Conservation (phyloP, 2,329 filamentous ascomycete genomes). For the Hypomyces perniciosus region DNA sequence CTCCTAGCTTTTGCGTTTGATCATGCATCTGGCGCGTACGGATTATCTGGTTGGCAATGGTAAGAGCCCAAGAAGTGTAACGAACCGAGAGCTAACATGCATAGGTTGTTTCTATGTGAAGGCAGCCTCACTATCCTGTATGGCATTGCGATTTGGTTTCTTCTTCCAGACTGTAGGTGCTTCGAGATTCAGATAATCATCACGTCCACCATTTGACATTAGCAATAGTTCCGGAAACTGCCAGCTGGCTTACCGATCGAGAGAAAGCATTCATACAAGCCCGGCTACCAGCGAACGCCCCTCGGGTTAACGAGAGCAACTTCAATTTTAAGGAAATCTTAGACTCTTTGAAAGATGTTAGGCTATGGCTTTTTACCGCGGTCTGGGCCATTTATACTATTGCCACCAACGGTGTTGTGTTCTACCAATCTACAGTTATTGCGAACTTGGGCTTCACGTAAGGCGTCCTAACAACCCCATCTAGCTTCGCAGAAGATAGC, state of each 20-base stretch:
- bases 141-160: slow-evolving; percentile 44
- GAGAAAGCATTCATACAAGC: slow-evolving; percentile 45
- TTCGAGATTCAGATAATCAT: slow-evolving; percentile 23
- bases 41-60: slow-evolving; percentile 27
- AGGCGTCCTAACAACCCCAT: slow-evolving; percentile 10
- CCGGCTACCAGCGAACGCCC: slow-evolving; percentile 38
- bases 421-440: slow-evolving; percentile 39
- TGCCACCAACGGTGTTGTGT: slow-evolving; percentile 35
- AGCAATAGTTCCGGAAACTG: slow-evolving; percentile 35
- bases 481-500: neutral
- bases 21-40: slow-evolving; percentile 28
- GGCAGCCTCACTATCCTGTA: slow-evolving; percentile 41
- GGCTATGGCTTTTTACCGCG: slow-evolving; percentile 40
- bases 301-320: slow-evolving; percentile 34
- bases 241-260: slow-evolving; percentile 38
- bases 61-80: neutral
- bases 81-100: too few relatives aligned
- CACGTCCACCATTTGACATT: slow-evolving; percentile 29
- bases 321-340: slow-evolving; percentile 36
- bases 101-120: slow-evolving; percentile 35
- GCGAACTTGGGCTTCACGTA: slow-evolving; percentile 33
- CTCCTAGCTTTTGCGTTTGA: slow-evolving; percentile 40
- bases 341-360: slow-evolving; percentile 32
- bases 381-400: slow-evolving; percentile 40
- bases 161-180: slow-evolving; percentile 46